phyloP scores from a whole-genome alignment of 179 eudicot species.

The Silene coronaria region DNA sequence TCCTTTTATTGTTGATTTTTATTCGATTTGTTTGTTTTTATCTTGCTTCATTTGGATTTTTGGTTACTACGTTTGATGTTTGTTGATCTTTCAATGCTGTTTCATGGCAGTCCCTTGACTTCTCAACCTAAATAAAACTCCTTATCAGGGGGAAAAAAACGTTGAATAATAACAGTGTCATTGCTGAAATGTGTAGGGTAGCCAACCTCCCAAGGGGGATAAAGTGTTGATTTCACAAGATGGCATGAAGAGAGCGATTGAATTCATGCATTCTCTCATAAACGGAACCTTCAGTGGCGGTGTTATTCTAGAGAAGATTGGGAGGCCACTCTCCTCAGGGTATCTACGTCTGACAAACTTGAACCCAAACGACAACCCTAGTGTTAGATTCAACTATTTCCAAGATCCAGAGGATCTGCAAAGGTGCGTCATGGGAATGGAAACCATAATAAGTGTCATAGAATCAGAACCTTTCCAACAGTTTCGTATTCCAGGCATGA shows the following conservation, averaged over 20 bases:
- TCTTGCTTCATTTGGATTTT: too few species aligned
- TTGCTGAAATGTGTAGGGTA: conserved; percentile 19
- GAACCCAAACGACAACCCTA: conserved; percentile 58
- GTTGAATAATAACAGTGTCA: neutral
- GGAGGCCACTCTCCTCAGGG: conserved; percentile 59
- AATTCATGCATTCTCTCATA: conserved; percentile 26
- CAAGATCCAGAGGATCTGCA: conserved; percentile 54
- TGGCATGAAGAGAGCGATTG: conserved; percentile 21
- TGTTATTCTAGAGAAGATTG: conserved; percentile 50
- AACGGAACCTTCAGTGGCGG: conserved; percentile 39
- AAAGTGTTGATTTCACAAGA: conserved; percentile 24
- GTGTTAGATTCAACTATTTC: conserved; percentile 76
- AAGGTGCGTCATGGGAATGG: conserved; percentile 64
- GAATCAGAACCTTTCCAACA: conserved; percentile 46
- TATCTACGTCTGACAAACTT: conserved; percentile 37
- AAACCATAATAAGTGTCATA: conserved; percentile 41
- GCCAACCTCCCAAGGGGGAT: conserved; percentile 14
- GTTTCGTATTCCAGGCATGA: conserved; percentile 38
- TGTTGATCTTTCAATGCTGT: neutral
- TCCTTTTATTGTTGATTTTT: too few species aligned
- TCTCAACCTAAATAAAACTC: neutral
- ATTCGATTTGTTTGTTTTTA: too few species aligned
- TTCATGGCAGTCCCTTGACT: conserved; percentile 46
- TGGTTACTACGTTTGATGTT: too few species aligned
- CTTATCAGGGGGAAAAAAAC: too few species aligned